A percentile compares a stretch with the other conserved stretches of the same genome.
Conservation (phyloP, 495 filamentous ascomycete species). For the Apiosordaria backusii region DNA sequence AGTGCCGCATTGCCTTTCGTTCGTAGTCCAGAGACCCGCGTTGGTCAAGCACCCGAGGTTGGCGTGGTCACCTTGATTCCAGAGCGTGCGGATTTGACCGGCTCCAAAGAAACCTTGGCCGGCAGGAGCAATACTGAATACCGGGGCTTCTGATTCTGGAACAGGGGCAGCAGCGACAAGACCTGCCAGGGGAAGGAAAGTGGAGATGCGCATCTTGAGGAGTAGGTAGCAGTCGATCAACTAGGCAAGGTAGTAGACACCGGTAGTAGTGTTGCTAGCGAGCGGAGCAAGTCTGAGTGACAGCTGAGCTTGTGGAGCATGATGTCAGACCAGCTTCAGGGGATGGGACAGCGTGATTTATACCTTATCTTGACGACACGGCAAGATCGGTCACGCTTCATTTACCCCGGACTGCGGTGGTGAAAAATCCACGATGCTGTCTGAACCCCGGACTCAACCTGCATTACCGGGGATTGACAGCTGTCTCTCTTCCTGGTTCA, state of each 20-base stretch:
- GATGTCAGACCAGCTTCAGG: background rate
- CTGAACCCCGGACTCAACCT: background rate
- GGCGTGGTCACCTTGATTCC: slow-evolving; percentile 19
- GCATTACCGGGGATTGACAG: background rate
- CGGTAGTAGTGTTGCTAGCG: background rate
- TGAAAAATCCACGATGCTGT: background rate
- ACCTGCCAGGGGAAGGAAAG: background rate
- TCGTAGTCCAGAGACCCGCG: slow-evolving; percentile 21
- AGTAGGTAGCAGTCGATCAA: background rate
- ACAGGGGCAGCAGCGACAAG: background rate
- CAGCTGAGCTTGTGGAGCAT: background rate
- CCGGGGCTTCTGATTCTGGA: background rate
- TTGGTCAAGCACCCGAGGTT: slow-evolving; percentile 30
- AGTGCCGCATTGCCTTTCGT: slow-evolving; percentile 21
- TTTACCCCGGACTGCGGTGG: background rate
- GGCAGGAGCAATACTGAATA: background rate
- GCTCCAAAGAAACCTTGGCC: slow-evolving; percentile 14
- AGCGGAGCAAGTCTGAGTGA: background rate
- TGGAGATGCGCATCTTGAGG: slow-evolving; percentile 1
- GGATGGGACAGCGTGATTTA: background rate
- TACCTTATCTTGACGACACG: background rate
- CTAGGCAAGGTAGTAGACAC: background rate
- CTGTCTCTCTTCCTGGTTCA: background rate
- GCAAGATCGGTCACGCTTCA: background rate
- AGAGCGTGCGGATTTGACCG: slow-evolving; percentile 24